phyloP scores from a whole-genome alignment of 1,284 basidiomycete genomes.

The Pseudozyma flocculosa region DNA sequence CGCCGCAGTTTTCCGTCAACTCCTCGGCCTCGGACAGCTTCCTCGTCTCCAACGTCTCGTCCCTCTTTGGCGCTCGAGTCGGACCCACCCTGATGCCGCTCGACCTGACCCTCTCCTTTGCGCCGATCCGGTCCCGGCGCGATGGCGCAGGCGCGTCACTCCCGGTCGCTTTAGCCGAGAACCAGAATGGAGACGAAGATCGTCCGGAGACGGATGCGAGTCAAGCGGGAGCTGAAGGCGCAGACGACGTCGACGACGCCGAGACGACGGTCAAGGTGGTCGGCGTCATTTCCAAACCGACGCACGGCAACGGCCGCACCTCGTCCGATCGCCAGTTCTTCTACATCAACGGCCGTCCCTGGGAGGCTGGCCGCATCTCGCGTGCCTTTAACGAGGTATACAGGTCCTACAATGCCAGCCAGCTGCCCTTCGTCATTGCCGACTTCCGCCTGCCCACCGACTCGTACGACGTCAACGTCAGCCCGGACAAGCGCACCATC shows the following conservation, averaged over 20 bases:
- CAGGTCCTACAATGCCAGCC: slow-evolving; percentile 41
- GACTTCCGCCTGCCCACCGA: slow-evolving; percentile 80
- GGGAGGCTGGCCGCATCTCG: slow-evolving; percentile 62
- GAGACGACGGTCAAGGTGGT: slow-evolving; percentile 63
- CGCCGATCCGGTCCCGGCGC: slow-evolving; percentile 5
- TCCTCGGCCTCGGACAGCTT: slow-evolving; percentile 63
- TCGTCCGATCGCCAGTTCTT: slow-evolving; percentile 84
- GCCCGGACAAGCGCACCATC: slow-evolving; percentile 93
- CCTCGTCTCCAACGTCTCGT: slow-evolving; percentile 68
- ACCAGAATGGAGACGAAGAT: too few relatives aligned
- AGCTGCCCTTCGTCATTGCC: slow-evolving; percentile 73
- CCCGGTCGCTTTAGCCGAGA: too few relatives aligned
- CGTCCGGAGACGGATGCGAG: not conserved
- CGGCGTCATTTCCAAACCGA: slow-evolving; percentile 78
- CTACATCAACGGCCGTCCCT: slow-evolving; percentile 90
- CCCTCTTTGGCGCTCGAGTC: slow-evolving; percentile 82
- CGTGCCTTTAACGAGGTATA: slow-evolving; percentile 54
- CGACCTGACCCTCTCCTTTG: slow-evolving; percentile 60
- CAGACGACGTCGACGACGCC: slow-evolving; percentile 12
- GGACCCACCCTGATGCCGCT: slow-evolving; percentile 75
- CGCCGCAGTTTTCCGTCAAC: slow-evolving; percentile 72
- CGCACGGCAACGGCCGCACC: slow-evolving; percentile 66
- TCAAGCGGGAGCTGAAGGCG: not conserved
- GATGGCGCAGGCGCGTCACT: too few relatives aligned
- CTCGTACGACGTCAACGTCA: slow-evolving; percentile 90